Evolutionary conservation across 108 stramenopile species (phyloP), one percentile per base, ranked within the genome.

Genomic region (Nitzschia inconspicua): DNA sequence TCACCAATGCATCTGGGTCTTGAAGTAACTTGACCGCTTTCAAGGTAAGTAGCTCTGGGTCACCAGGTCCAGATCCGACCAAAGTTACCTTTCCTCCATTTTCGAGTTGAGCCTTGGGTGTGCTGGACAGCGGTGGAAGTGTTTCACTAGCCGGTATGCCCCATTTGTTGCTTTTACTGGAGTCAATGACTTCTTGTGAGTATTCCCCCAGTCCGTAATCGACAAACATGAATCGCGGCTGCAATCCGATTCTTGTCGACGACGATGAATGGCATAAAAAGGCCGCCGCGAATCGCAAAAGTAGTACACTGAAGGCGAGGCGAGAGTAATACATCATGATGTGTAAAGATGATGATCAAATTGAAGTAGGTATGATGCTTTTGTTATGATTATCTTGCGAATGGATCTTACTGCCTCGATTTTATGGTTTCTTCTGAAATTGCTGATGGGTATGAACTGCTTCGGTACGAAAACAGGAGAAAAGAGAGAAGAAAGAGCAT

Each of bases 11-110:
- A 43, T 78, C 58, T 7, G 84, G 79, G 20, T 57, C 60, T 39
- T 67, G 47, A 8, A 98, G 66, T 1, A 82, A 57, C 10, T 76
- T 66, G 25, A 86, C 53, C 0, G 96, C 98, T n/a, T 86, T 73
- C 25, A 97, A 32, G 7, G 98, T 98, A 23, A 98, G 79, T 2
- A 98, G 70, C 13, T 95, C 93, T 0, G 96, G 96, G 65, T 95
- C 93, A 14, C 98, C 98, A 0, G 96, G 96, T 4, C 96, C 96
- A 0, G 94, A 84, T 44, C 96, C 96, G 7, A 97, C 78, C 56
- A 97, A 75, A 0, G 89, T 91, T 3, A 92, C 57, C 7, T 61
- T 62, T 0, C 90, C 90, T 35, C 86, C 86, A 63, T 84, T 86
- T 25, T 39, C 32, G 13, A 78, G 46, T 60, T 53, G 32, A 2